phyloP scores from a whole-genome alignment of 257 asterid genomes.

The Agastache rugosa region DNA sequence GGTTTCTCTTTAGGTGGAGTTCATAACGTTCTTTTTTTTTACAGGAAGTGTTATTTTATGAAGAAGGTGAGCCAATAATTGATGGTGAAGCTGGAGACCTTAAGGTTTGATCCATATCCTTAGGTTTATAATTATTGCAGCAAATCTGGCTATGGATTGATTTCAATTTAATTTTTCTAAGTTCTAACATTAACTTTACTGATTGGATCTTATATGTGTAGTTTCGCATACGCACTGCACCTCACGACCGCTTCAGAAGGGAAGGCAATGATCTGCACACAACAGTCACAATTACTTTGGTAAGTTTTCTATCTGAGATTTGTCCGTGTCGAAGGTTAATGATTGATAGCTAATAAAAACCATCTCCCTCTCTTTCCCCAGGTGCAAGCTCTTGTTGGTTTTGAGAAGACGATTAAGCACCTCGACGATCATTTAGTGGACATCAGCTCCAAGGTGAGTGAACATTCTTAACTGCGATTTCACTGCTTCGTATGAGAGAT shows the following conservation, averaged over 20 bases:
- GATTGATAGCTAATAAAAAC: neutral
- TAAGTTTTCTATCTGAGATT: slow-evolving; percentile 37
- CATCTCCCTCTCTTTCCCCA: slow-evolving; percentile 29
- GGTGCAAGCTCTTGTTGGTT: slow-evolving; percentile 99
- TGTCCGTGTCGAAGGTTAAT: neutral
- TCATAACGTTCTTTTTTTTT: slow-evolving; percentile 17
- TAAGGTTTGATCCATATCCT: slow-evolving; percentile 60
- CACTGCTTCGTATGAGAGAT: neutral
- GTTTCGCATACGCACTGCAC: slow-evolving; percentile 92
- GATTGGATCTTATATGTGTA: slow-evolving; percentile 40
- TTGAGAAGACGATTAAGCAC: slow-evolving; percentile 84
- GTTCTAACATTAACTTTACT: slow-evolving; percentile 21
- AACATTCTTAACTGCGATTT: neutral
- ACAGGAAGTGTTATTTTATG: slow-evolving; percentile 92
- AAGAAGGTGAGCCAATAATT: slow-evolving; percentile 92
- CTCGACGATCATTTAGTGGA: slow-evolving; percentile 90
- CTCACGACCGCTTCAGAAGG: slow-evolving; percentile 85
- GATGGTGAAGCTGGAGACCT: slow-evolving; percentile 99
- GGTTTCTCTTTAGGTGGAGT: neutral
- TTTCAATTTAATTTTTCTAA: slow-evolving; percentile 16
- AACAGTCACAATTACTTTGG: slow-evolving; percentile 85
- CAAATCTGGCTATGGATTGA: neutral
- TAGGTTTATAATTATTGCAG: neutral
- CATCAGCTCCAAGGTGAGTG: slow-evolving; percentile 77
- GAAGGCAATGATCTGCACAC: slow-evolving; percentile 88